Conservation (phyloP, 2,329 filamentous ascomycete genomes). For the Xylaria sp. region DNA sequence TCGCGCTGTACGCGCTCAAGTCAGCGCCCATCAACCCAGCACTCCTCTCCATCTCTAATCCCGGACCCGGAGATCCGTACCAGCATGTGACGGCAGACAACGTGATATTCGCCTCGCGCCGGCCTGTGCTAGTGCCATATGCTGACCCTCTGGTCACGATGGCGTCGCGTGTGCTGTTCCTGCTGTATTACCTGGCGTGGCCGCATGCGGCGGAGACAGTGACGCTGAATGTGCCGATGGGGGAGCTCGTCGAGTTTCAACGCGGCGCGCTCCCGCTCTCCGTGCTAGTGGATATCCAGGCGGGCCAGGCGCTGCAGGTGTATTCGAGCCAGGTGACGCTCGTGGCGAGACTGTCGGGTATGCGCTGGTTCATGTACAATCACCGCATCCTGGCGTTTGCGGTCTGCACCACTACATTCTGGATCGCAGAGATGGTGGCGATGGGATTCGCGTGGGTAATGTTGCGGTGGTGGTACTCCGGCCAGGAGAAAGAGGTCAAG, state of each 20-base stretch:
- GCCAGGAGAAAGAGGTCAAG: constrained; percentile 10
- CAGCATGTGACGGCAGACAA: constrained; percentile 52
- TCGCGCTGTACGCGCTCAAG: constrained; percentile 77
- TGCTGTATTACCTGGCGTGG: constrained; percentile 76
- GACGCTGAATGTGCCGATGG: constrained; percentile 73
- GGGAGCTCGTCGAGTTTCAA: constrained; percentile 75
- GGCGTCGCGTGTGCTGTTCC: constrained; percentile 67
- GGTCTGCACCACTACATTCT: constrained; percentile 77
- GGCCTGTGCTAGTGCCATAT: constrained; percentile 84
- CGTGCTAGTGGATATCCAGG: constrained; percentile 73
- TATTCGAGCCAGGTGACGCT: constrained; percentile 77
- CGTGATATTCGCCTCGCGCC: constrained; percentile 71
- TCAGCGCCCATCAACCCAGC: constrained; percentile 51
- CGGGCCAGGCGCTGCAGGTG: constrained; percentile 70
- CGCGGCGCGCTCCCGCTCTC: constrained; percentile 56
- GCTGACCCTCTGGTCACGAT: constrained; percentile 73
- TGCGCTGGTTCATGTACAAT: constrained; percentile 89
- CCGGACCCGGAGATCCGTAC: constrained; percentile 37
- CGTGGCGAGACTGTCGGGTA: constrained; percentile 77
- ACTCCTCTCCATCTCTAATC: constrained; percentile 31
- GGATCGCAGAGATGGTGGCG: constrained; percentile 76
- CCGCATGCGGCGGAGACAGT: constrained; percentile 71
- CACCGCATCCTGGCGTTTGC: constrained; percentile 77
- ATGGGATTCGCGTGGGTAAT: constrained; percentile 72
- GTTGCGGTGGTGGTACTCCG: constrained; percentile 54